Base-by-base conservation (phyloP, 164 flowering plant genomes). In the Stephania yunnanensis region DNA sequence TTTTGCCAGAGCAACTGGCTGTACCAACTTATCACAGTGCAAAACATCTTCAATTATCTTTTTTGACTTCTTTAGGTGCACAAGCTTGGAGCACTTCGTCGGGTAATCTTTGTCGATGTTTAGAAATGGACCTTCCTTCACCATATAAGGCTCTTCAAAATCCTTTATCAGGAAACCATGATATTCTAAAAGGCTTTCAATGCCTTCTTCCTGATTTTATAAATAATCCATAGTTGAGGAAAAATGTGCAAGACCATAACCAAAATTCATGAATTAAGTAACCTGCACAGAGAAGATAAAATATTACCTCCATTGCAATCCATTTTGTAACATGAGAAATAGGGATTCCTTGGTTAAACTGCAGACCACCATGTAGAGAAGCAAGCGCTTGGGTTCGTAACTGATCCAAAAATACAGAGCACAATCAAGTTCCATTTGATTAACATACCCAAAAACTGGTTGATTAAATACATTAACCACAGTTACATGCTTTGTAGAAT, bases 321-420 rank as follows among this genome's bases (percentile, higher is more conserved):
- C 99, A 95, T 73, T 81, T 80, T 30, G 91, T 82, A 78, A 89
- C 86, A 80, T 83, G 89, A 17, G 87, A 25, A 53, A 96, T 82
- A 69, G 99, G 99, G 64, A 96, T 81, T 76, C 99, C 99, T 82
- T 93, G 97, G 80, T 88, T 90, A 78, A 76, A 89, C 77, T 86
- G 98, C 25, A 96, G 88, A 80, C 97, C 97, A 80, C 86, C 71
- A 76, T 96, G 97, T 72, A 96, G 81, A 77, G 93, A 87, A 83
- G 98, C 98, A 79, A 96, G 93, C n/a, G 97, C 99, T 80, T 94
- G 95, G 73, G 93, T 89, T 66, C 97, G 86, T 81, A 96, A 82
- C 99, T 95, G 92, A n/a, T 76, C 48, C 42, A 36, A 0, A 2
- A 87, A 79, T 82, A 76, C 48, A 80, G 69, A 65, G 81, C 25